Evolutionary conservation across 768 basidiomycete species (phyloP), one percentile per base, ranked within the genome.

Genomic region (Rossbeevera mucosa): DNA sequence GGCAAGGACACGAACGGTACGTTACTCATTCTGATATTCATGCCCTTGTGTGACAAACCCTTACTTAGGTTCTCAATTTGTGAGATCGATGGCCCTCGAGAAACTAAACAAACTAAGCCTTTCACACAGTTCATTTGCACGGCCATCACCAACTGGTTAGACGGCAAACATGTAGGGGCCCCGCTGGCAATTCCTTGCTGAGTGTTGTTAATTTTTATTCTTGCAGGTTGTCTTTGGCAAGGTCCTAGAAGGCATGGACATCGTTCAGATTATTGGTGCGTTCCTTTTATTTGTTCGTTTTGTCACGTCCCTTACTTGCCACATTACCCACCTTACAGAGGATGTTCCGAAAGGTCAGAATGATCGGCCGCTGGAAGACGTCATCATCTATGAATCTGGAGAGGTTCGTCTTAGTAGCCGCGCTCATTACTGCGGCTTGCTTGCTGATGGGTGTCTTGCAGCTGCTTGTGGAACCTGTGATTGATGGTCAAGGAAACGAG

Each of bases 1-100:
- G 86, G 86, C 65, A 86, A 85, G 70, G 88, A 94, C 68, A 96
- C 94, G 29, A 97, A 97, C 63, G 94, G 90, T 88, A 65, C 52
- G 73, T 57, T 22, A 5, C 2, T 21, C 3, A 22, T 0, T 7
- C 28, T 12, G 21, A 22, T 53, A 30, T 2, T n/a, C 13, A 1
- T 12, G 7, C 21, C n/a, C 3, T 16, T 29, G 25, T 46, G 51
- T 63, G 36, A 52, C 25, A 38, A 38, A 30, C 18, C 63, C 6
- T 22, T 1, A 12, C 38, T 8, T 53, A 89, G 87, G 92, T 47
- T 93, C 90, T 57, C 91, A 92, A 81, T 93, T 91, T 64, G 88
- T 92, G 62, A 59, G 86, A 12, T 44, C 66, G n/a, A 43, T 2
- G 9, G 2, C 22, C 13, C 49, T 38, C n/a, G 12, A 9, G 11